Percentiles rank a stretch among this genome's conserved stretches.
phyloP scores from a whole-genome alignment of 1,284 basidiomycete species.

The Moniliella sp. region DNA sequence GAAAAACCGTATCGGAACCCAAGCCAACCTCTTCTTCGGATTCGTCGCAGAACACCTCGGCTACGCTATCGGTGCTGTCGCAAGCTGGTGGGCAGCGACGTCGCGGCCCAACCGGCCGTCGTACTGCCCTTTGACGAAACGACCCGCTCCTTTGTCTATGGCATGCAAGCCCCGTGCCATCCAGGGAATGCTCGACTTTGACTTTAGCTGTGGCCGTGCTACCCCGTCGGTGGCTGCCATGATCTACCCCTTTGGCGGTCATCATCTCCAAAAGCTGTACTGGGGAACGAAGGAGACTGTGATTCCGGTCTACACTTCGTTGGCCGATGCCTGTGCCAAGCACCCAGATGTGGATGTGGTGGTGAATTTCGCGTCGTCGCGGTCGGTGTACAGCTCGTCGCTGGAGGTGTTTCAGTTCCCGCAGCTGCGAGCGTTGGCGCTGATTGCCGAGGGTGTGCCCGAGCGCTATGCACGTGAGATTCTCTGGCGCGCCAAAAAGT shows the following conservation, averaged over 20 bases:
- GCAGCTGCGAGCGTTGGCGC: slow-evolving; percentile 57
- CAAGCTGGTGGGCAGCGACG: slow-evolving; percentile 43
- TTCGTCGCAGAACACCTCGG: slow-evolving; percentile 59
- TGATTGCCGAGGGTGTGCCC: slow-evolving; percentile 96
- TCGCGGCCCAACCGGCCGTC: slow-evolving; percentile 14
- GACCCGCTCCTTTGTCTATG: slow-evolving; percentile 88
- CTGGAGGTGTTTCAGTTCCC: slow-evolving; percentile 61
- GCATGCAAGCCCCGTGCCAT: slow-evolving; percentile 96
- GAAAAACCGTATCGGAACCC: slow-evolving; percentile 41
- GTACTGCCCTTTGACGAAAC: slow-evolving; percentile 47
- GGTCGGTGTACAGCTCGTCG: slow-evolving; percentile 82
- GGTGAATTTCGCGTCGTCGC: slow-evolving; percentile 89
- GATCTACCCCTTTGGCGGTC: slow-evolving; percentile 99
- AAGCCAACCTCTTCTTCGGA: slow-evolving; percentile 48
- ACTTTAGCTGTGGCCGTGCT: slow-evolving; percentile 82
- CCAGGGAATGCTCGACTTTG: slow-evolving; percentile 99
- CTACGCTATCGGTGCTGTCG: slow-evolving; percentile 64
- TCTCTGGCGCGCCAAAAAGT: slow-evolving; percentile 63
- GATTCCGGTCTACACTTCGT: slow-evolving; percentile 81
- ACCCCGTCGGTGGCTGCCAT: slow-evolving; percentile 91
- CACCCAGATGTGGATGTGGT: slow-evolving; percentile 90
- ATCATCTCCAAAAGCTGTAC: slow-evolving; percentile 98
- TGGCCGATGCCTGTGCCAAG: slow-evolving; percentile 78
- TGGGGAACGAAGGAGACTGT: slow-evolving; percentile 99
- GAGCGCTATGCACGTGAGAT: slow-evolving; percentile 93